These are phyloP conservation scores for Psilocybe sp. DNA, from an alignment of 768 basidiomycete species.

Conservation along the genomic window DNA sequence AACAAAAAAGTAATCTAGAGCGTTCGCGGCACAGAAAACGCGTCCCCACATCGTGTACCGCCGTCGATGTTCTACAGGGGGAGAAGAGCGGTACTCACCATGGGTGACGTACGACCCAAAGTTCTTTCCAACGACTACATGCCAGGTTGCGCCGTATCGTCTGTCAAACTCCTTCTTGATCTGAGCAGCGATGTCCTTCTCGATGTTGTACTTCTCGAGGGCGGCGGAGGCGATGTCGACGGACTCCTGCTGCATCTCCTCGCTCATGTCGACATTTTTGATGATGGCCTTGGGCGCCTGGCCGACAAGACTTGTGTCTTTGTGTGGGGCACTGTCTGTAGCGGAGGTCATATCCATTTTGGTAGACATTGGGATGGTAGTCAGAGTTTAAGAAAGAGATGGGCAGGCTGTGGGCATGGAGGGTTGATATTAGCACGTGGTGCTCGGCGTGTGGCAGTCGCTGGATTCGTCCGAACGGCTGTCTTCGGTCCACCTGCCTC, in stretches of 20 bases:
- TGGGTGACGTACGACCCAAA: conserved; percentile 98
- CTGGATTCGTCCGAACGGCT: conserved; percentile 19
- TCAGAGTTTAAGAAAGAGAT: conserved; percentile 3
- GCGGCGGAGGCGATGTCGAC: conserved; percentile 86
- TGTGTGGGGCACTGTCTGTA: conserved; percentile 46
- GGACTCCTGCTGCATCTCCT: conserved; percentile 94
- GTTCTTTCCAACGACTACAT: conserved; percentile 98
- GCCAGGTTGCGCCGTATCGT: conserved; percentile 93
- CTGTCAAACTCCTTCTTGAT: conserved; percentile 99
- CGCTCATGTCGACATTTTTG: conserved; percentile 95
- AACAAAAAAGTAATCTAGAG: conserved; percentile 1
- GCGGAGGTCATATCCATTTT: conserved; percentile 61
- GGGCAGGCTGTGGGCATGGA: conserved; percentile 8
- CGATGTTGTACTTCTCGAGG: conserved; percentile 88
- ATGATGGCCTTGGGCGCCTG: conserved; percentile 80
- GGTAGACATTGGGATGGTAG: conserved; percentile 40
- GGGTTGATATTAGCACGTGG: conserved; percentile 20
- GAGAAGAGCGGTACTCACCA: conserved; percentile 48
- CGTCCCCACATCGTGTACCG: conserved; percentile 11
- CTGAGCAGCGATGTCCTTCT: conserved; percentile 97
- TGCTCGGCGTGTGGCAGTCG: conserved; percentile 17
- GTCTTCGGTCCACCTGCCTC: conserved; percentile 16
- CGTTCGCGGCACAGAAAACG: conserved; percentile 11
- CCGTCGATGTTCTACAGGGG: not conserved
- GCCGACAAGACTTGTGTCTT: conserved; percentile 32